These are phyloP conservation scores for Pterocarpus santalinus DNA, from an alignment of 306 rosid genomes.

Conservation along the genomic window DNA sequence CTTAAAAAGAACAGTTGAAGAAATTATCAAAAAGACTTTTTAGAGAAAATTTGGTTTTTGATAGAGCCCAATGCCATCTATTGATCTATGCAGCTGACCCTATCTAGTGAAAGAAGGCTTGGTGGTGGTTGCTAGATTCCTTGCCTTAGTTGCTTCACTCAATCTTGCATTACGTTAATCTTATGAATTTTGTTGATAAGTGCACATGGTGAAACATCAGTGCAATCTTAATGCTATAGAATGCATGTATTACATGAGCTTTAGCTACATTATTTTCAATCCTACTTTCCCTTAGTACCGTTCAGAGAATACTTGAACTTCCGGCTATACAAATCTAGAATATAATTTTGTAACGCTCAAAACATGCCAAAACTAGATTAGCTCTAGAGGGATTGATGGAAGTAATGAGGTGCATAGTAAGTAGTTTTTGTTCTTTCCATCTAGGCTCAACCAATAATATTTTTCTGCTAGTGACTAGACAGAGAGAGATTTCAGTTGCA, in stretches of 20 bases:
- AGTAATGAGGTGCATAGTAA: too few relatives aligned
- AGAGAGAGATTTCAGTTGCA: constrained; percentile 4
- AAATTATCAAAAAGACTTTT: background rate
- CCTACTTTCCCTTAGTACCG: background rate
- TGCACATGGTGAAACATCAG: background rate
- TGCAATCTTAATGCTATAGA: background rate
- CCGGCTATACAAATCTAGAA: constrained; percentile 3
- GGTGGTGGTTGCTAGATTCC: background rate
- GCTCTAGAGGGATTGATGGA: too few relatives aligned
- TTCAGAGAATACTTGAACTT: constrained; percentile 9
- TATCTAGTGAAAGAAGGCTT: background rate
- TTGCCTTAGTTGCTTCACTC: background rate
- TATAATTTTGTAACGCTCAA: background rate
- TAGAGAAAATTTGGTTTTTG: constrained; percentile 6
- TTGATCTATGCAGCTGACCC: background rate
- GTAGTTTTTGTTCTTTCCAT: too few relatives aligned
- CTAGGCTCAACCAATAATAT: too few relatives aligned
- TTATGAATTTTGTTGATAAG: too few relatives aligned
- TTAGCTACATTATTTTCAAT: constrained; percentile 1
- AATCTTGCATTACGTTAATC: too few relatives aligned
- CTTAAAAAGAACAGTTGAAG: background rate
- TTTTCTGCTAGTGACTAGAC: background rate
- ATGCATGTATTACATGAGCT: background rate
- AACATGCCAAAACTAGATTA: background rate
- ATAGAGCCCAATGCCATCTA: background rate